Evolutionary conservation across 495 filamentous ascomycete species (phyloP).

Genomic region (Friedmanniomyces simplex): DNA sequence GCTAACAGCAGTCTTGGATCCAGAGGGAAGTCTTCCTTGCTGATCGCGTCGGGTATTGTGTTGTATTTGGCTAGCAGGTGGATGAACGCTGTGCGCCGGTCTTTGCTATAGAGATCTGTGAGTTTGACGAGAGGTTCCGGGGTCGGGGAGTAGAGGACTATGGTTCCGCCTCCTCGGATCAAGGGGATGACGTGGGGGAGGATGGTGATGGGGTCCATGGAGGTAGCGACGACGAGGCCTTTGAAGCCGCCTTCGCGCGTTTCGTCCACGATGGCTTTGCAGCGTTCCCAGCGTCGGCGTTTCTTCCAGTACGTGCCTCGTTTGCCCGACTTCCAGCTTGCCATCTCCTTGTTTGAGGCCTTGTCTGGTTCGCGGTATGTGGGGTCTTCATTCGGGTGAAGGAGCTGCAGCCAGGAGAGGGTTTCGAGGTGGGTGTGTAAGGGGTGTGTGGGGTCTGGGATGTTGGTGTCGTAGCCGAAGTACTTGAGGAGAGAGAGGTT

Average conservation of each 20-base stretch:
- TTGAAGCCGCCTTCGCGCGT: constrained; percentile 68
- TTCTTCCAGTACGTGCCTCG: constrained; percentile 76
- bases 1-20: constrained; percentile 76
- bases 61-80: constrained; percentile 7
- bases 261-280: constrained; percentile 55
- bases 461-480: constrained; percentile 66
- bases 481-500: constrained; percentile 79
- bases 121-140: constrained; percentile 66
- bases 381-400: constrained; percentile 60
- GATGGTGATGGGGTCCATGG: constrained; percentile 67
- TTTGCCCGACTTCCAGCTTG: constrained; percentile 61
- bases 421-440: constrained; percentile 70
- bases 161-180: constrained; percentile 67
- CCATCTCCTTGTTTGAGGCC: constrained; percentile 45
- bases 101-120: constrained; percentile 69
- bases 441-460: constrained; percentile 61
- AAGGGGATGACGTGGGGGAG: constrained; percentile 64
- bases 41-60: constrained; percentile 37
- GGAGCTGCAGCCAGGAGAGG: constrained; percentile 80
- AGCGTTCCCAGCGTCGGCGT: constrained; percentile 64
- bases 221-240: constrained; percentile 67
- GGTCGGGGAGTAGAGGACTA: constrained; percentile 72
- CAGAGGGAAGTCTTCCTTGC: constrained; percentile 53
- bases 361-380: constrained; percentile 53
- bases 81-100: constrained; percentile 63